These are phyloP conservation scores for Senna siamea DNA, from an alignment of 306 rosid genomes.

Conservation along the genomic window DNA sequence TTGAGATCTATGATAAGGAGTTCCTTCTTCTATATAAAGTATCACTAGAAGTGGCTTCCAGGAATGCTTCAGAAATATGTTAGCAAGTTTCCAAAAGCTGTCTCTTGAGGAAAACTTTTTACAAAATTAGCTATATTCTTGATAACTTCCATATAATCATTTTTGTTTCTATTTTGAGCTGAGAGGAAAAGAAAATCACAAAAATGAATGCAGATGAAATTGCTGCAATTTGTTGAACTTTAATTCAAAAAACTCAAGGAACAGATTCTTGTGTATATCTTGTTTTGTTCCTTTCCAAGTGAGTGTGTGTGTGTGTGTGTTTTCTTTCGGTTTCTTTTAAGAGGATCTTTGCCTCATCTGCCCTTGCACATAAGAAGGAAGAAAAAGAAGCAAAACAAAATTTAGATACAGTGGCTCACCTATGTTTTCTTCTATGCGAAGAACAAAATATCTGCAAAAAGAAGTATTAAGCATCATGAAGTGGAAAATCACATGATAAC, in stretches of 20 bases:
- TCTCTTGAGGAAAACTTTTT: neutral
- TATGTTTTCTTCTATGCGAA: constrained; percentile 93
- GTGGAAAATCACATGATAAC: constrained; percentile 26
- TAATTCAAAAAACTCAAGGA: constrained; percentile 10
- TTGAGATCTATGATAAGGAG: neutral
- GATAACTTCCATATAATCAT: neutral
- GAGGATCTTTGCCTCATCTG: neutral
- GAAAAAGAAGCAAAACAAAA: constrained; percentile 28
- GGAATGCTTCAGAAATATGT: constrained; percentile 19
- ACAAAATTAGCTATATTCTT: constrained; percentile 27
- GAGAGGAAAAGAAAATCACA: constrained; percentile 31
- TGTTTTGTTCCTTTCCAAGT: constrained; percentile 9
- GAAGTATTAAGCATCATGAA: constrained; percentile 32
- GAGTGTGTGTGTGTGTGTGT: neutral
- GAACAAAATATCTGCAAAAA: constrained; percentile 89
- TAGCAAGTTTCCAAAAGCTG: constrained; percentile 21
- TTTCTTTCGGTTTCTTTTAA: neutral
- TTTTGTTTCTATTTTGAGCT: constrained; percentile 19
- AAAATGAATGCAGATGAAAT: constrained; percentile 13
- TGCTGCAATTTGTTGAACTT: neutral
- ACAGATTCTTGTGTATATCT: constrained; percentile 6
- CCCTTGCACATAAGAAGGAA: neutral
- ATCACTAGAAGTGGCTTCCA: neutral
- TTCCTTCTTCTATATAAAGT: neutral
- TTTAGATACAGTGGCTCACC: constrained; percentile 58